These are phyloP conservation scores for Colletotrichum simmondsii DNA, from an alignment of 2,329 filamentous ascomycete genomes.

Conservation along the genomic window DNA sequence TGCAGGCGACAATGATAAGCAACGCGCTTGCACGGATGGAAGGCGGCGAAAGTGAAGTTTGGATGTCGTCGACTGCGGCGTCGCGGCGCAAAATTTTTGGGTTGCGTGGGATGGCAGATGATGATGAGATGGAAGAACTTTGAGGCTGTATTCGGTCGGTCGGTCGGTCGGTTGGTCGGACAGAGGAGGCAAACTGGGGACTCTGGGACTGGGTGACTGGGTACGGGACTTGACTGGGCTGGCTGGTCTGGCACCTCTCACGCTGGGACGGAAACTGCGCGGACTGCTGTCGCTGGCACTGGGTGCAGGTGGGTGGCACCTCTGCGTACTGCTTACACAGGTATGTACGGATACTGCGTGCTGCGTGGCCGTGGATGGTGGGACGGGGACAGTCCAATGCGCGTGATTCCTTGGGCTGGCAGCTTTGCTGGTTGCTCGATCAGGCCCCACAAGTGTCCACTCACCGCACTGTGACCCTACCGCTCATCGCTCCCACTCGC, in stretches of 20 bases:
- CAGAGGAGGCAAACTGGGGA: constrained; percentile 30
- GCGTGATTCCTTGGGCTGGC: constrained; percentile 19
- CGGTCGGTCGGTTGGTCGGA: constrained; percentile 28
- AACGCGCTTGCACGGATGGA: constrained; percentile 14
- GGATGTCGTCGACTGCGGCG: constrained; percentile 15
- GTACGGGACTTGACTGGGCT: constrained; percentile 25
- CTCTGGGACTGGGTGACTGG: neutral
- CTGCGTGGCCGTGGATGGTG: neutral
- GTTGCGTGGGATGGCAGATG: constrained; percentile 21
- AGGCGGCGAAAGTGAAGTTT: neutral
- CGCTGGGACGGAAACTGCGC: constrained; percentile 30
- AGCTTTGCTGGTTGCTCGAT: neutral
- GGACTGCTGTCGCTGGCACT: constrained; percentile 20
- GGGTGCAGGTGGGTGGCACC: neutral
- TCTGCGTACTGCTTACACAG: neutral
- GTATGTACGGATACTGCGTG: too few species aligned
- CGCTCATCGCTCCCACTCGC: constrained; percentile 9
- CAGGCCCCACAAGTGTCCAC: neutral
- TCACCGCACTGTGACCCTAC: neutral
- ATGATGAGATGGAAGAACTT: constrained; percentile 35
- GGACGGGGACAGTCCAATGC: constrained; percentile 6
- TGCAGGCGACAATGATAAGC: constrained; percentile 2
- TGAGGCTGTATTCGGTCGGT: constrained; percentile 33
- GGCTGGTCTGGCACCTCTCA: too few species aligned
- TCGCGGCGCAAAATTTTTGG: constrained; percentile 30